Percentiles rank a stretch among this genome's conserved stretches.
Conservation (phyloP, 2,329 filamentous ascomycete genomes). For the Aspergillus viridinutans region DNA sequence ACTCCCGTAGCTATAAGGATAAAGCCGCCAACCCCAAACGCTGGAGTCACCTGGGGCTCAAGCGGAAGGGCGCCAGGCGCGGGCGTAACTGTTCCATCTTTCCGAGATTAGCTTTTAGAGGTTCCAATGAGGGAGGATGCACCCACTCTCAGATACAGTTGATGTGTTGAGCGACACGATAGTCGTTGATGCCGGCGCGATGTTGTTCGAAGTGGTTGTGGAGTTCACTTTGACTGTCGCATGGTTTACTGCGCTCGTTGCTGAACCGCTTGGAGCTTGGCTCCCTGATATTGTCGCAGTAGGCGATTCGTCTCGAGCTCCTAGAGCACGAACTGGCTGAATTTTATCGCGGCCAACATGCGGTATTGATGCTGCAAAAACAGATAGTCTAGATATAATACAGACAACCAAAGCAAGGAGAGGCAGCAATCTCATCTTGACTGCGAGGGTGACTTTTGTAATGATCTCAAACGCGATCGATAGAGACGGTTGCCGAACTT, state of each 20-base stretch:
- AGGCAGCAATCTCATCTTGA: slow-evolving; percentile 13
- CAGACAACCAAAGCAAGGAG: slow-evolving; percentile 10
- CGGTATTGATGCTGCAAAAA: slow-evolving; percentile 10
- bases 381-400: slow-evolving; percentile 10
- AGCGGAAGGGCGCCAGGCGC: slow-evolving; percentile 58
- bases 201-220: slow-evolving; percentile 5
- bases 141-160: slow-evolving; percentile 12
- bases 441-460: not conserved
- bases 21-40: slow-evolving; percentile 71
- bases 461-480: not conserved
- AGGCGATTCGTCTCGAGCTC: slow-evolving; percentile 5
- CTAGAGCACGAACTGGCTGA: slow-evolving; percentile 2
- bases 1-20: slow-evolving; percentile 71
- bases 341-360: slow-evolving; percentile 4
- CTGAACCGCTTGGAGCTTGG: slow-evolving; percentile 1
- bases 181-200: slow-evolving; percentile 17
- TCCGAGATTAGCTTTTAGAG: not conserved
- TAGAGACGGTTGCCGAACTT: not conserved
- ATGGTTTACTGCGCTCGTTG: slow-evolving; percentile 6
- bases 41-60: slow-evolving; percentile 70
- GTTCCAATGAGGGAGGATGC: not conserved
- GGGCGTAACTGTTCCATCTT: slow-evolving; percentile 18
- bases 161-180: slow-evolving; percentile 23
- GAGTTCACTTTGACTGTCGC: slow-evolving; percentile 11
- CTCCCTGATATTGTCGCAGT: slow-evolving; percentile 11